Evolutionary conservation across 805 yeast genomes (phyloP).

Genomic region (Huiozyma sinensis): DNA sequence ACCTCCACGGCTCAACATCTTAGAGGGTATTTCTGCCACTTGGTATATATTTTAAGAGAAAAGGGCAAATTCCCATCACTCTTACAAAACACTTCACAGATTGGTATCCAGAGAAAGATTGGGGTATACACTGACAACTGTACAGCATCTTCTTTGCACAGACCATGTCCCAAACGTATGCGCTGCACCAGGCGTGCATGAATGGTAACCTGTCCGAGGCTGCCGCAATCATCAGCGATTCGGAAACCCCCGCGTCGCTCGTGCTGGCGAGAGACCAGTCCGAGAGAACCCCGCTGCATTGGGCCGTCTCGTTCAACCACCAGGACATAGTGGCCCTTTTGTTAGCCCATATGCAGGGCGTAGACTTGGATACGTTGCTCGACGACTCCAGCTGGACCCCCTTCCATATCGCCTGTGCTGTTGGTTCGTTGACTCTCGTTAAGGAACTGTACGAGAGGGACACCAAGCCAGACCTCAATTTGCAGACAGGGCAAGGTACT

Average conservation of each 20-base stretch:
- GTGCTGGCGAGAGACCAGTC: conserved; percentile 52
- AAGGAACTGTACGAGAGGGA: conserved; percentile 43
- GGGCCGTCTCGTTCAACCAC: conserved; percentile 70
- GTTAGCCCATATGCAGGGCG: conserved; percentile 26
- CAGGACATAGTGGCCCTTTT: conserved; percentile 37
- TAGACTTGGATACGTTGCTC: conserved; percentile 54
- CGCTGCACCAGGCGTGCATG: conserved; percentile 55
- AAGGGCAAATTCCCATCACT: no score
- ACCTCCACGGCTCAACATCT: no score
- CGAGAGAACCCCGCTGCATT: conserved; percentile 71
- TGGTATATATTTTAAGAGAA: no score
- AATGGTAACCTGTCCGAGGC: conserved; percentile 47
- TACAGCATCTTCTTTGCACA: no score
- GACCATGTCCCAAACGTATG: conserved; percentile 2
- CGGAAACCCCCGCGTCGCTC: conserved; percentile 33
- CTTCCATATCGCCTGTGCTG: conserved; percentile 68
- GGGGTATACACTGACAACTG: no score
- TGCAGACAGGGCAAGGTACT: conserved; percentile 55
- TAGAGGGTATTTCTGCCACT: no score
- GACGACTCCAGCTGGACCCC: conserved; percentile 89
- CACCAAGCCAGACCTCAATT: conserved; percentile 44
- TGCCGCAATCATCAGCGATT: conserved; percentile 36
- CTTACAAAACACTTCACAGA: no score
- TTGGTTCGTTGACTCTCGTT: conserved; percentile 51
- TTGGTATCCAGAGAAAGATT: no score